Evolutionary conservation across 371 early-diverging fungal genomes (phyloP), one percentile per base, ranked within the genome.

Genomic region (Syncephalastrum contaminatum): DNA sequence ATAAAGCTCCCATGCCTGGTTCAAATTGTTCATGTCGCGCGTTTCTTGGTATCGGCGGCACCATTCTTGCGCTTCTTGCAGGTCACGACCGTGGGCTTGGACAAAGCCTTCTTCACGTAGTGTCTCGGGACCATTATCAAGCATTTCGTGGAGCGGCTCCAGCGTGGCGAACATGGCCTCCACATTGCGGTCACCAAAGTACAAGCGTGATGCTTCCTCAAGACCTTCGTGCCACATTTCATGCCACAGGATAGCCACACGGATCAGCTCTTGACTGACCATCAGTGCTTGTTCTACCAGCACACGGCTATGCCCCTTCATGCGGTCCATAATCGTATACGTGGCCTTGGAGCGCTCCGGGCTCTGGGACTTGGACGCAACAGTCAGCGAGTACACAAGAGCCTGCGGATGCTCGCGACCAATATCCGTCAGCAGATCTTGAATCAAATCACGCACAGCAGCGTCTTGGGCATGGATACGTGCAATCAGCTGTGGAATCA

Each of bases 161-260:
- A 98, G 72, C 3, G 88, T 90, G 1, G 88, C 86, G 79, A 96
- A 87, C 97, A 97, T 97, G 46, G 91, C 95, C 24, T 90, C 91
- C 8, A 88, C 84, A 61, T 96, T 92, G 47, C 87, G 87, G 24
- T 94, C 90, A 21, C 88, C 89, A 67, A 90, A 95, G 62, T 93
- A 97, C 13, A 90, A 76, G 41, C 92, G 67, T 0, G 93, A 93
- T 0, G 97, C 96, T 59, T 95, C 95, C 65, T 94, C 94, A 15
- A 99, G 70, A 3, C 95, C 95, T 62, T 98, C 96, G 53, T 91
- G 90, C 98, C 99, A 99, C 94, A 95, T 90, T 76, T 99, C 99
- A 53, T 95, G 94, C 94, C 96, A 95, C 39, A 97, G 66, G 53
- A 97, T 92, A 15, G 99, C 95, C 14, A 96, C 95, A 21, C 98